These are phyloP conservation scores for Chaetomiaceae sp. DNA, from an alignment of 2,329 filamentous ascomycete species.

Conservation along the genomic window DNA sequence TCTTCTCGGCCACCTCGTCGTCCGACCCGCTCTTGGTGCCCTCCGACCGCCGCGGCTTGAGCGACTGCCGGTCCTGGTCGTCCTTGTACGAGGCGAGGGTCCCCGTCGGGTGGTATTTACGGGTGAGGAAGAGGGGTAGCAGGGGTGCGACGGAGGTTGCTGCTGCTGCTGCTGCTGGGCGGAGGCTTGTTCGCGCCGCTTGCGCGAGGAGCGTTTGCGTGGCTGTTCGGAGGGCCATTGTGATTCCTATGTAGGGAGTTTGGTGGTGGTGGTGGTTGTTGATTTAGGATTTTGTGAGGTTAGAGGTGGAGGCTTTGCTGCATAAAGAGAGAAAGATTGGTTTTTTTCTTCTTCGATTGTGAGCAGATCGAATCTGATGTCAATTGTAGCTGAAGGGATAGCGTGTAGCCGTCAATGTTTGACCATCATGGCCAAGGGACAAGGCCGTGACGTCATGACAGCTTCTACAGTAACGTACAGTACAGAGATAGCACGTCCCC, in stretches of 20 bases:
- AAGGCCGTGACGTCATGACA: constrained; percentile 14
- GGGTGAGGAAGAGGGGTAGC: constrained; percentile 10
- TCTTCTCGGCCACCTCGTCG: constrained; percentile 50
- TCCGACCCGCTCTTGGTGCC: constrained; percentile 65
- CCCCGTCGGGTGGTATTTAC: constrained; percentile 34
- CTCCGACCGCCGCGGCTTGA: constrained; percentile 64
- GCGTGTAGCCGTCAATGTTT: not conserved
- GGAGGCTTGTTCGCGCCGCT: not conserved
- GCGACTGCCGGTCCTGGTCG: constrained; percentile 53
- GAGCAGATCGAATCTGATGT: not conserved
- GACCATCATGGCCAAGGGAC: not conserved
- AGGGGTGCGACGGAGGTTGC: not conserved
- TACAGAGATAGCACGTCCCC: not conserved
- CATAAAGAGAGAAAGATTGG: no score
- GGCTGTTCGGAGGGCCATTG: constrained; percentile 14
- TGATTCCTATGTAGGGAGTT: not conserved
- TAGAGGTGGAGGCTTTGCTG: no score
- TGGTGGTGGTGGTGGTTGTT: not conserved
- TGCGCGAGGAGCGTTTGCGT: constrained; percentile 1
- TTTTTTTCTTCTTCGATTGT: no score
- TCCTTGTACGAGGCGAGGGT: constrained; percentile 44
- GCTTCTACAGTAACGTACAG: no score
- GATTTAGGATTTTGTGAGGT: no score
- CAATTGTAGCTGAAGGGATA: not conserved
- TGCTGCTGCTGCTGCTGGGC: not conserved